Conservation (phyloP, 768 basidiomycete species). For the Boletus speciosus region DNA sequence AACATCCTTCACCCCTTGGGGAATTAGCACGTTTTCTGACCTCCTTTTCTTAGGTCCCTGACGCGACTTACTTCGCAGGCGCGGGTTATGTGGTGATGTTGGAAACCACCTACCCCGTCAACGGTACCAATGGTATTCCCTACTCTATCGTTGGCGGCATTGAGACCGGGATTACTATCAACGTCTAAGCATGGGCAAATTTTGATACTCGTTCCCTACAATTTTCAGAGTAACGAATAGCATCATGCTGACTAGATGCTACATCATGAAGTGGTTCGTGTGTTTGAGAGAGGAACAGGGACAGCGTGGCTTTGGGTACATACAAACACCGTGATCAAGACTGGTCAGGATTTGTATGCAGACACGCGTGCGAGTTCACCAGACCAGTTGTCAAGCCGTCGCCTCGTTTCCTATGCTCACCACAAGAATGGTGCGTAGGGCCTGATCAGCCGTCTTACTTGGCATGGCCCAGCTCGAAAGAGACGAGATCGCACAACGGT, state of each 20-base stretch:
- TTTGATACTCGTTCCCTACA: too few species aligned
- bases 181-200: not conserved
- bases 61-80: constrained; percentile 20
- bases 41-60: constrained; percentile 18
- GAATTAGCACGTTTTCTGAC: not conserved
- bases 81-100: constrained; percentile 23
- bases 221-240: not conserved
- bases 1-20: not conserved
- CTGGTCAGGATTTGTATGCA: too few species aligned
- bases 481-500: too few species aligned
- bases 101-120: constrained; percentile 22
- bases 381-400: not conserved
- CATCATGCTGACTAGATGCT: not conserved
- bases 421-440: too few species aligned
- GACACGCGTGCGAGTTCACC: too few species aligned
- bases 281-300: not conserved
- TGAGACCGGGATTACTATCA: constrained; percentile 16
- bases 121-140: constrained; percentile 18
- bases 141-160: constrained; percentile 24
- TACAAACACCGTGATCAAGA: too few species aligned
- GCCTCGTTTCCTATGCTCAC: not conserved
- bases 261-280: not conserved
- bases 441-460: too few species aligned
- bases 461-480: too few species aligned
- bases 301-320: not conserved